A percentile compares a stretch with the other conserved stretches of the same genome.
Conservation (phyloP, 352 stramenopile genomes). For the Phytophthora tentaculata region DNA sequence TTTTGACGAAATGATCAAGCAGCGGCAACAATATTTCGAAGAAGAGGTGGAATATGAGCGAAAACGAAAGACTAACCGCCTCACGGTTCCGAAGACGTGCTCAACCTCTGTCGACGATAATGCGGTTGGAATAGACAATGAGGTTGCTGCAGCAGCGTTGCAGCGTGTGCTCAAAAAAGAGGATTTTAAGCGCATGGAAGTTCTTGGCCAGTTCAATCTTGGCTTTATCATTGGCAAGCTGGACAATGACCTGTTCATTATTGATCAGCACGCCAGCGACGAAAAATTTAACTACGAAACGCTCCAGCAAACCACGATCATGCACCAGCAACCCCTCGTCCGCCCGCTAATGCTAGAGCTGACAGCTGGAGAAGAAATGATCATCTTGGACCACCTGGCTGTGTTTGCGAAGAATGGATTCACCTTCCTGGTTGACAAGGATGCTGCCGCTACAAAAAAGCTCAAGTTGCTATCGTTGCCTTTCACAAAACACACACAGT, state of each 20-base stretch:
- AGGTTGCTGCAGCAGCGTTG: conserved; percentile 52
- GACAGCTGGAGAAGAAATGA: conserved; percentile 92
- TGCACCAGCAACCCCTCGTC: conserved; percentile 97
- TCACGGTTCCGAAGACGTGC: conserved; percentile 48
- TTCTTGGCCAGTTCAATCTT: conserved; percentile 98
- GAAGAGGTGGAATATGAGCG: conserved; percentile 49
- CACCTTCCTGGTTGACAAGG: conserved; percentile 62
- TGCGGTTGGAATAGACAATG: conserved; percentile 40
- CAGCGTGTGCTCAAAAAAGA: conserved; percentile 89
- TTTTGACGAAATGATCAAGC: conserved; percentile 45
- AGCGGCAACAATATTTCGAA: conserved; percentile 49
- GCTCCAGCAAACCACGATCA: conserved; percentile 83
- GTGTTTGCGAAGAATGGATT: conserved; percentile 97
- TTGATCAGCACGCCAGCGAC: conserved; percentile 99
- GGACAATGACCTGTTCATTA: conserved; percentile 95
- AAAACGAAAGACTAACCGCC: conserved; percentile 34
- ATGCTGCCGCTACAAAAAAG: conserved; percentile 58
- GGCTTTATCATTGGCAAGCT: conserved; percentile 96
- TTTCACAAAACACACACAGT: conserved; percentile 89
- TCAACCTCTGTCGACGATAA: conserved; percentile 32
- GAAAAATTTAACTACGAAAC: conserved; percentile 91
- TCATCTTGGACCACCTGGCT: conserved; percentile 93
- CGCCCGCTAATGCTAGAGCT: conserved; percentile 92
- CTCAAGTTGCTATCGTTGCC: conserved; percentile 83
- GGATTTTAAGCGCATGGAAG: conserved; percentile 92